These are phyloP conservation scores for Aspergillus thermomutatus DNA, from an alignment of 2,329 filamentous ascomycete genomes.

Conservation along the genomic window DNA sequence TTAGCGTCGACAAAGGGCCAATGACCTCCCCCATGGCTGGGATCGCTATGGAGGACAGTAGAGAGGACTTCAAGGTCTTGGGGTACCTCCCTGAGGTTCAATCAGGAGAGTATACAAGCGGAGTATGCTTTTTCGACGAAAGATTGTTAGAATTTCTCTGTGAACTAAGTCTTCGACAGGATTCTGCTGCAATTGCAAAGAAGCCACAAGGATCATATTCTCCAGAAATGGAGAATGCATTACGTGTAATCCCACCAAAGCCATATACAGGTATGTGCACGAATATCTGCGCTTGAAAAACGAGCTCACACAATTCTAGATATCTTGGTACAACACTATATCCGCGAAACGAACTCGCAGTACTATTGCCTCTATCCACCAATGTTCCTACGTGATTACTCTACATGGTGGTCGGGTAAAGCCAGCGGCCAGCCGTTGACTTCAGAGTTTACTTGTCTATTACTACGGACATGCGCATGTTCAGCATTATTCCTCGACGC, in stretches of 20 bases:
- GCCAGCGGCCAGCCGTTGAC: conserved; percentile 32
- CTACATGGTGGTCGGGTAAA: conserved; percentile 45
- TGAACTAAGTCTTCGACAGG: not conserved
- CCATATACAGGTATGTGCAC: conserved; percentile 33
- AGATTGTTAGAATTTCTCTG: not conserved
- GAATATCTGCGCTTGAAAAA: not conserved
- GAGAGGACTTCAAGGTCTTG: conserved; percentile 13
- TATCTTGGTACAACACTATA: conserved; percentile 46
- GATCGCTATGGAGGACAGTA: not conserved
- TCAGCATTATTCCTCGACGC: conserved; percentile 43
- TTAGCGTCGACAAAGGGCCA: not conserved
- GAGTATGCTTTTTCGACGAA: not conserved
- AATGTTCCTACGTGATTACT: conserved; percentile 45
- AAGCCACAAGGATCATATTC: conserved; percentile 12
- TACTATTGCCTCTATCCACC: conserved; percentile 48
- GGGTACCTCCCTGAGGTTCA: conserved; percentile 14
- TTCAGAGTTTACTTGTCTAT: conserved; percentile 46
- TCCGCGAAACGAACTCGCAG: conserved; percentile 44
- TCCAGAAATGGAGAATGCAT: conserved; percentile 31
- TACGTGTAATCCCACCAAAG: conserved; percentile 34
- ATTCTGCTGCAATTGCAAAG: conserved; percentile 8
- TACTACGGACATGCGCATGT: conserved; percentile 47
- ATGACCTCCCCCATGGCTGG: not conserved
- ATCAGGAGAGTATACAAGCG: conserved; percentile 2
- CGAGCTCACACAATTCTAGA: conserved; percentile 30